Evolutionary conservation across 2,329 filamentous ascomycete genomes (phyloP).

Genomic region (Rachicladosporium sp.): DNA sequence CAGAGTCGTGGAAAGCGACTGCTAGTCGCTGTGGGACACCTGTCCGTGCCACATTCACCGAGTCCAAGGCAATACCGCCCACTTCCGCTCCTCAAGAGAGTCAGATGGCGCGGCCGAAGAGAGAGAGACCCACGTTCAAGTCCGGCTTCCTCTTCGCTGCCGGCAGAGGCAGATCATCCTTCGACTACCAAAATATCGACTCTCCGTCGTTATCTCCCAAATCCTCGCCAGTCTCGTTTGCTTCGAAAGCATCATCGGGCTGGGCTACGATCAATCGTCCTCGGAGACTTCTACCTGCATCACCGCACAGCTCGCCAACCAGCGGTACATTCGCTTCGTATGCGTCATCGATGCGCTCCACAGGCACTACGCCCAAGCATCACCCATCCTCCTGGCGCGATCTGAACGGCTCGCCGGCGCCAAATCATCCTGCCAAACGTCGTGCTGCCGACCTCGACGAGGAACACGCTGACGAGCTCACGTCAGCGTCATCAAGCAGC

Average conservation of each 20-base stretch:
- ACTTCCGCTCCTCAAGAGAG: conserved; percentile 5
- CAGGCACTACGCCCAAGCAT: not conserved
- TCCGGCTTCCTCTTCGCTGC: conserved; percentile 15
- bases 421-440: not conserved
- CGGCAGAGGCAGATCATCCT: conserved; percentile 2
- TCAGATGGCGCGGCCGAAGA: conserved; percentile 7
- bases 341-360: too few relatives aligned
- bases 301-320: conserved; percentile 1
- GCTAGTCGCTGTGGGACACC: conserved; percentile 9
- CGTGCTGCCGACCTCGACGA: not conserved
- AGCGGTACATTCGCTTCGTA: not conserved
- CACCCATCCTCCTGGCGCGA: conserved; percentile 2
- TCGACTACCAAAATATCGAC: conserved; percentile 6
- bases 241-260: conserved; percentile 4
- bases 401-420: not conserved
- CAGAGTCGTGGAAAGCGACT: conserved; percentile 23
- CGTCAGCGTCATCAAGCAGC: too few relatives aligned
- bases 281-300: not conserved
- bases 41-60: not conserved
- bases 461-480: not conserved
- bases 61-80: conserved; percentile 5
- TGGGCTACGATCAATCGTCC: conserved; percentile 19
- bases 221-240: conserved; percentile 3
- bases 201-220: conserved; percentile 21
- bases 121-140: conserved; percentile 12